phyloP scores from a whole-genome alignment of 1,284 basidiomycete genomes.

The Cutaneotrichosporon spelunceum region DNA sequence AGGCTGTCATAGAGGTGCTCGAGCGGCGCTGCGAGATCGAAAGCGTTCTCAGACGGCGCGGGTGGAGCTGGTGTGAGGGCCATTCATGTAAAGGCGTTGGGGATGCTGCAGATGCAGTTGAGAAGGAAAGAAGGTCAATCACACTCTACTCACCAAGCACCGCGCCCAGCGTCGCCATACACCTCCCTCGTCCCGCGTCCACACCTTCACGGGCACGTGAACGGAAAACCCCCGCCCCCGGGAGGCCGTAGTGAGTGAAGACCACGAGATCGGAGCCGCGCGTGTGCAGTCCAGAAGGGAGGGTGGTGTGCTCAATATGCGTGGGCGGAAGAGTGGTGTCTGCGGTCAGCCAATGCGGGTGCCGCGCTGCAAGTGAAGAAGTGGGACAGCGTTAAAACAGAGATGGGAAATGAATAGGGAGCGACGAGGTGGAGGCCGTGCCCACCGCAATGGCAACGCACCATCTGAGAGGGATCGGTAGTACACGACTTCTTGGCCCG shows the following conservation, averaged over 20 bases:
- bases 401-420: background rate
- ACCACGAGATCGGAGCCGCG: slow-evolving; percentile 35
- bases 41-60: slow-evolving; percentile 23
- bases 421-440: background rate
- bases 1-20: slow-evolving; percentile 35
- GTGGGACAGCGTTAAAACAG: background rate
- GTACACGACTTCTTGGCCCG: slow-evolving; percentile 41
- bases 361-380: background rate
- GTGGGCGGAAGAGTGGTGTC: slow-evolving; percentile 23
- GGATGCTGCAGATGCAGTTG: background rate
- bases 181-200: slow-evolving; percentile 31
- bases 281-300: slow-evolving; percentile 44
- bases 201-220: slow-evolving; percentile 25
- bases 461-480: slow-evolving; percentile 34
- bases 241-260: slow-evolving; percentile 32
- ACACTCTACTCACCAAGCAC: slow-evolving; percentile 33
- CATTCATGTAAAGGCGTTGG: background rate
- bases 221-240: slow-evolving; percentile 38
- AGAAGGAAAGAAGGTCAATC: background rate
- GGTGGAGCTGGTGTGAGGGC: slow-evolving; percentile 19
- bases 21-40: slow-evolving; percentile 28
- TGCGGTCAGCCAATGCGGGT: slow-evolving; percentile 6
- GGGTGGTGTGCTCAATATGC: slow-evolving; percentile 39
- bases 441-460: slow-evolving; percentile 15
- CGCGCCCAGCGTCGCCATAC: slow-evolving; percentile 45